Conservation (phyloP, 495 filamentous ascomycete species). For the Niebla homalea region DNA sequence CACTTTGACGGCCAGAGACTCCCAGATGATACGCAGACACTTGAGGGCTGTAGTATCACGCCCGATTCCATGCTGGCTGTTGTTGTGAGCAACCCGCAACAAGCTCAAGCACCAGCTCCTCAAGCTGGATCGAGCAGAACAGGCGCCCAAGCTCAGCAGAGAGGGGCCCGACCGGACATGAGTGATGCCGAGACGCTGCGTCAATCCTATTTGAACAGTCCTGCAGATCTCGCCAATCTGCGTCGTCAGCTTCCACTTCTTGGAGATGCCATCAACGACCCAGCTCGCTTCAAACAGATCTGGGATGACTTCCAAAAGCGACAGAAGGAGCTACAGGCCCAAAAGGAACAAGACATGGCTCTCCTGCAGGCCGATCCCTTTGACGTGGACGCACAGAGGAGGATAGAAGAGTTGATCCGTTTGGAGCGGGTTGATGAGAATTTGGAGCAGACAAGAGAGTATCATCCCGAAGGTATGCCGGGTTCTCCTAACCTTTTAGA, state of each 20-base stretch:
- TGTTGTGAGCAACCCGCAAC: not conserved
- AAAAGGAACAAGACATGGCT: conserved; percentile 67
- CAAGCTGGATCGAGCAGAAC: conserved; percentile 3
- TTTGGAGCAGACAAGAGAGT: conserved; percentile 85
- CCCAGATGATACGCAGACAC: conserved; percentile 58
- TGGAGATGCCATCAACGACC: conserved; percentile 64
- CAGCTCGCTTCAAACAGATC: conserved; percentile 57
- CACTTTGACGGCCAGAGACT: conserved; percentile 85
- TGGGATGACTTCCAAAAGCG: conserved; percentile 50
- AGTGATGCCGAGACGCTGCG: conserved; percentile 56
- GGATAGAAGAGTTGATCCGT: conserved; percentile 92
- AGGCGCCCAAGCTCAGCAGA: not conserved
- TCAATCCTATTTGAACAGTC: conserved; percentile 68
- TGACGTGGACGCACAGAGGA: conserved; percentile 75
- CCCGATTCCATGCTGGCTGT: conserved; percentile 83
- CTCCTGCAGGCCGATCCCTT: conserved; percentile 84
- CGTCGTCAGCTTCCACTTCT: conserved; percentile 59
- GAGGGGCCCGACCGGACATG: conserved; percentile 37
- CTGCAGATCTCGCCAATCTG: conserved; percentile 53
- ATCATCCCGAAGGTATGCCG: conserved; percentile 80
- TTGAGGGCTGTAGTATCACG: conserved; percentile 66
- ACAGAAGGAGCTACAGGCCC: conserved; percentile 53
- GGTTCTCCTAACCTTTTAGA: not conserved
- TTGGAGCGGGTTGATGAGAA: conserved; percentile 90
- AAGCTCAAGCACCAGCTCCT: conserved; percentile 6